A percentile compares a stretch with the other conserved stretches of the same genome.
Evolutionary conservation across 495 filamentous ascomycete species (phyloP).

Genomic region (Polyplosphaeria fusca): DNA sequence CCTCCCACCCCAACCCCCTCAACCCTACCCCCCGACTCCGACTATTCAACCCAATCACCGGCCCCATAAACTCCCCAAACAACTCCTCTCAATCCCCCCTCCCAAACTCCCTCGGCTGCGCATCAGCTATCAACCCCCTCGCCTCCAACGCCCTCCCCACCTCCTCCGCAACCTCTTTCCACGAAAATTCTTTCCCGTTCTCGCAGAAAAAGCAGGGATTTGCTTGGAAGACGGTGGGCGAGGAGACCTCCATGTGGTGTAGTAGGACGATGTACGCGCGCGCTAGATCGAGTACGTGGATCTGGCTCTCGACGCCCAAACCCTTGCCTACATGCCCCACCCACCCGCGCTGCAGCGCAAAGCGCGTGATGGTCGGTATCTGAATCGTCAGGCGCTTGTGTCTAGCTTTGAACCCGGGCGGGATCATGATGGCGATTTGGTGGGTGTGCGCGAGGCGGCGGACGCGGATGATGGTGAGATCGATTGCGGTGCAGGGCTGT

Average conservation of each 20-base stretch:
- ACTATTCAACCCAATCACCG: slow-evolving; percentile 38
- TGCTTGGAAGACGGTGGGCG: slow-evolving; percentile 17
- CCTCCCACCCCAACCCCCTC: slow-evolving; percentile 40
- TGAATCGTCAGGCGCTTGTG: slow-evolving; percentile 39
- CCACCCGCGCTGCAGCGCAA: slow-evolving; percentile 42
- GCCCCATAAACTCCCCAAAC: slow-evolving; percentile 31
- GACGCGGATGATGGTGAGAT: slow-evolving; percentile 42
- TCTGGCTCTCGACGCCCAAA: slow-evolving; percentile 31
- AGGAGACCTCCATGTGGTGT: slow-evolving; percentile 36
- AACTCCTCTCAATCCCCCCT: slow-evolving; percentile 38
- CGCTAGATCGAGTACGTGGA: slow-evolving; percentile 40
- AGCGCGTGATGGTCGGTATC: slow-evolving; percentile 38
- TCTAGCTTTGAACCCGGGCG: slow-evolving; percentile 37
- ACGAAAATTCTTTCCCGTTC: slow-evolving; percentile 40
- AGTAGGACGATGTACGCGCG: slow-evolving; percentile 39
- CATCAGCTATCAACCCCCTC: slow-evolving; percentile 31
- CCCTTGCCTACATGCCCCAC: slow-evolving; percentile 37
- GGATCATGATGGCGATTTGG: slow-evolving; percentile 44
- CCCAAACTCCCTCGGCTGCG: slow-evolving; percentile 34
- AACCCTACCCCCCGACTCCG: slow-evolving; percentile 37
- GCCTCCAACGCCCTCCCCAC: slow-evolving; percentile 34
- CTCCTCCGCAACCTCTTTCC: slow-evolving; percentile 32
- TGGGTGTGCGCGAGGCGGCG: slow-evolving; percentile 37
- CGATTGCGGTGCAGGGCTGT: slow-evolving; percentile 44
- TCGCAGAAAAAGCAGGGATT: slow-evolving; percentile 46